Evolutionary conservation across 2,329 filamentous ascomycete species (phyloP).

Genomic region (Microdochium bolleyi): DNA sequence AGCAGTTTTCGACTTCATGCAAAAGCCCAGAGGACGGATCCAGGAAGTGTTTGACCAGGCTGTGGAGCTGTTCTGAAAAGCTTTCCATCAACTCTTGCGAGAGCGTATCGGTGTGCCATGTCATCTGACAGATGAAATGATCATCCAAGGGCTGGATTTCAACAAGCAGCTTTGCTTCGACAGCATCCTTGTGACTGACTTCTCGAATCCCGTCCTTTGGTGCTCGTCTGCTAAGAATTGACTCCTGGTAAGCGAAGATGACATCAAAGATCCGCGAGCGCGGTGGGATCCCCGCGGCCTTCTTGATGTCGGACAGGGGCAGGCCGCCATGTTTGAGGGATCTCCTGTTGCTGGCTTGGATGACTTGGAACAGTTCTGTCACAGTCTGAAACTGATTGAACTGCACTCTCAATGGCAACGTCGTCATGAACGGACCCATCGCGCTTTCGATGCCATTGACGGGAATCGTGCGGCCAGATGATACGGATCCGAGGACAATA

Average conservation of each 20-base stretch:
- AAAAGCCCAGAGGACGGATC: slow-evolving; percentile 14
- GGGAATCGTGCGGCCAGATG: slow-evolving; percentile 72
- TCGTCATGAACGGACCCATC: slow-evolving; percentile 72
- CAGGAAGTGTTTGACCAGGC: slow-evolving; percentile 28
- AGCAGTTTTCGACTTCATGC: slow-evolving; percentile 12
- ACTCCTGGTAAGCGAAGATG: slow-evolving; percentile 80
- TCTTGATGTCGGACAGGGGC: slow-evolving; percentile 63
- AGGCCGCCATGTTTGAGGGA: slow-evolving; percentile 56
- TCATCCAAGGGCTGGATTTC: slow-evolving; percentile 60
- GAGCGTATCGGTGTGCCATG: slow-evolving; percentile 40
- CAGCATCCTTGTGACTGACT: slow-evolving; percentile 55
- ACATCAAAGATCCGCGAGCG: slow-evolving; percentile 62
- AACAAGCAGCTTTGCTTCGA: slow-evolving; percentile 70
- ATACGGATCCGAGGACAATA: slow-evolving; percentile 68
- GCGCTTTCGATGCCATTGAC: slow-evolving; percentile 62
- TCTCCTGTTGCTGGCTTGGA: slow-evolving; percentile 59
- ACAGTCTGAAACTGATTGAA: slow-evolving; percentile 41
- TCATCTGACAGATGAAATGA: slow-evolving; percentile 33
- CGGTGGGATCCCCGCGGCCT: slow-evolving; percentile 43
- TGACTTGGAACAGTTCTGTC: slow-evolving; percentile 51
- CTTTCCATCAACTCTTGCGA: slow-evolving; percentile 44
- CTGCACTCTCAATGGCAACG: slow-evolving; percentile 64
- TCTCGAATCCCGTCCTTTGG: slow-evolving; percentile 35
- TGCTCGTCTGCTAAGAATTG: slow-evolving; percentile 32
- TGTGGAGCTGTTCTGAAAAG: slow-evolving; percentile 54